Percentiles rank a stretch among this genome's conserved stretches.
Conservation (phyloP, 169 alveolate species). For the Plasmodium malariae region DNA sequence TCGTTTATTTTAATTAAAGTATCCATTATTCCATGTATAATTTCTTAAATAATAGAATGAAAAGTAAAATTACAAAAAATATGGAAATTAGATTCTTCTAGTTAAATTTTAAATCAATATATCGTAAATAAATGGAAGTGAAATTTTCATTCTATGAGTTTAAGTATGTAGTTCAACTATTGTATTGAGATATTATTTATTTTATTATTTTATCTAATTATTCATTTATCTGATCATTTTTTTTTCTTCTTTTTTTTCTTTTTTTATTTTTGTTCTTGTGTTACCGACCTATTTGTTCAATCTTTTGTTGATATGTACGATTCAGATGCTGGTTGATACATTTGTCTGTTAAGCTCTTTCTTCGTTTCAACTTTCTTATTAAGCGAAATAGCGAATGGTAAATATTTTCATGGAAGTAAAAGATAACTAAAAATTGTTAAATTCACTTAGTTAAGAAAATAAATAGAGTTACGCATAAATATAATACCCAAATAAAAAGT, state of each 20-base stretch:
- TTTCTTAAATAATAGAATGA: too few species aligned
- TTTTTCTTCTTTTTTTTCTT: not conserved
- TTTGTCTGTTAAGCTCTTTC: not conserved
- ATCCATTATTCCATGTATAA: constrained; percentile 50
- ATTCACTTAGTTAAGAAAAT: not conserved
- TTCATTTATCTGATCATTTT: not conserved
- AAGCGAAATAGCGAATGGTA: not conserved
- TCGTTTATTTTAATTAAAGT: constrained; percentile 27
- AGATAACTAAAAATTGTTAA: not conserved
- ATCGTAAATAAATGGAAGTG: not conserved
- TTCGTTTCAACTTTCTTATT: not conserved
- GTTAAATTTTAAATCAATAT: not conserved
- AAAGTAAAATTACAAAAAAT: not conserved
- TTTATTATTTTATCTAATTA: constrained; percentile 11
- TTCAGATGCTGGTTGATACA: too few species aligned
- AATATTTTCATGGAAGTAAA: constrained; percentile 17
- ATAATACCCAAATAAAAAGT: not conserved
- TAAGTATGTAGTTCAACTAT: not conserved
- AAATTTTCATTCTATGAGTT: not conserved
- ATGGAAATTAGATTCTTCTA: not conserved
- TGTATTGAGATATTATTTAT: not conserved
- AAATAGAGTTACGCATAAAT: not conserved
- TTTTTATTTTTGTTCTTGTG: not conserved
- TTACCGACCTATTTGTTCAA: not conserved
- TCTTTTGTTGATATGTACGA: too few species aligned